Percentiles rank a stretch among this genome's conserved stretches.
Conservation (phyloP, 2,329 filamentous ascomycete genomes). For the Exophiala bonariae region DNA sequence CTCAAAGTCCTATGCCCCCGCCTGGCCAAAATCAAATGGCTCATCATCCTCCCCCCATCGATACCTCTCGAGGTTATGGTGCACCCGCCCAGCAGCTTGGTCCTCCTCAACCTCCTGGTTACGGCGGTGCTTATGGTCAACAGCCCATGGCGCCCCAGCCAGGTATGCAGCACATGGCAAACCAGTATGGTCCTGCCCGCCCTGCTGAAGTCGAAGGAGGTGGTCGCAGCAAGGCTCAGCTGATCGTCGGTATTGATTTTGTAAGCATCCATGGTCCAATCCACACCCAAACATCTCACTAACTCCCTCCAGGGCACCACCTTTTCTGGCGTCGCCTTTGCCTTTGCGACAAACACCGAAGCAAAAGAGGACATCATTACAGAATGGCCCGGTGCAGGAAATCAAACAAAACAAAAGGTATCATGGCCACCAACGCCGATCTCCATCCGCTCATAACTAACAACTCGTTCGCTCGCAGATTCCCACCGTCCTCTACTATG, state of each 20-base stretch:
- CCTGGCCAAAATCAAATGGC: slow-evolving; percentile 41
- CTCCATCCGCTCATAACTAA: not conserved
- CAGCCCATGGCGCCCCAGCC: slow-evolving; percentile 20
- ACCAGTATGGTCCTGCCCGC: slow-evolving; percentile 32
- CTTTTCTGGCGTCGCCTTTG: slow-evolving; percentile 94
- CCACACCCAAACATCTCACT: not conserved
- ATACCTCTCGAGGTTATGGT: slow-evolving; percentile 53
- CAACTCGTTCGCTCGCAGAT: slow-evolving; percentile 73
- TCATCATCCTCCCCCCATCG: slow-evolving; percentile 54
- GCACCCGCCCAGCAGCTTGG: slow-evolving; percentile 43
- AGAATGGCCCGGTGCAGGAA: slow-evolving; percentile 96
- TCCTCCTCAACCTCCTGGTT: slow-evolving; percentile 43
- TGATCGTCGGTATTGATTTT: slow-evolving; percentile 99
- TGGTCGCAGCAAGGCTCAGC: slow-evolving; percentile 83
- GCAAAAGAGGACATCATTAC: slow-evolving; percentile 98
- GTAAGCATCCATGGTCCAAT: slow-evolving; percentile 53
- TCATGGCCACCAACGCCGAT: slow-evolving; percentile 1
- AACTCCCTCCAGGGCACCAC: slow-evolving; percentile 72
- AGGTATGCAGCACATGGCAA: slow-evolving; percentile 29
- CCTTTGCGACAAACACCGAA: slow-evolving; percentile 91
- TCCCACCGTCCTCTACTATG: slow-evolving; percentile 98
- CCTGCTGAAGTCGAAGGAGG: slow-evolving; percentile 77
- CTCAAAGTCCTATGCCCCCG: slow-evolving; percentile 54
- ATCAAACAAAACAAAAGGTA: slow-evolving; percentile 98
- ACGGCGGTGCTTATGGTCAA: slow-evolving; percentile 37